These are phyloP conservation scores for Suillus placidus DNA, from an alignment of 768 basidiomycete species.

Conservation along the genomic window DNA sequence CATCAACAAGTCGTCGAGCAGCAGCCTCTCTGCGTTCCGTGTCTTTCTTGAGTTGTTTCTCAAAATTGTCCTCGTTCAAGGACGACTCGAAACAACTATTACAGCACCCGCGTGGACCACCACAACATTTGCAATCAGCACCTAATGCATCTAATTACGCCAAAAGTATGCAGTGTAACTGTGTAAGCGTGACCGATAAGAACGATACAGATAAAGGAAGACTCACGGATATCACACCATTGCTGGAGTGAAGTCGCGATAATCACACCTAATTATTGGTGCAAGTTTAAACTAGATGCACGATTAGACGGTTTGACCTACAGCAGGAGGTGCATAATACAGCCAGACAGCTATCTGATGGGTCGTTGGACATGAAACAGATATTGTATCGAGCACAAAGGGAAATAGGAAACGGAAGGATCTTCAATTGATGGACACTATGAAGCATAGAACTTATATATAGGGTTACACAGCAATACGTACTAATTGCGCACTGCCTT, in stretches of 20 bases:
- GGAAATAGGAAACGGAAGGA: not conserved
- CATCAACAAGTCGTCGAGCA: conserved; percentile 15
- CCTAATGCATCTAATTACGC: conserved; percentile 5
- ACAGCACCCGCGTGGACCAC: conserved; percentile 22
- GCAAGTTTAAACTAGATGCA: not conserved
- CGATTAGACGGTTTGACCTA: not conserved
- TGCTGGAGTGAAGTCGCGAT: not conserved
- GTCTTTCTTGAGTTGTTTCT: conserved; percentile 3
- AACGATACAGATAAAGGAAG: not conserved
- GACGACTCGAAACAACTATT: conserved; percentile 5
- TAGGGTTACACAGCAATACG: not conserved
- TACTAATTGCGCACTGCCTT: not conserved
- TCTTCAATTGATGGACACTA: not conserved
- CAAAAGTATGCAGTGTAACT: not conserved
- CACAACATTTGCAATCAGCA: not conserved
- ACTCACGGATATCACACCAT: conserved; percentile 3
- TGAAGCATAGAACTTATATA: not conserved
- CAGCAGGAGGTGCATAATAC: not conserved
- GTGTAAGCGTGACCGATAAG: too few relatives aligned
- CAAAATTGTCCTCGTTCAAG: conserved; percentile 12
- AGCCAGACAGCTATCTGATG: not conserved
- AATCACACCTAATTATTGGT: conserved; percentile 1
- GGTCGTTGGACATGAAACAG: not conserved
- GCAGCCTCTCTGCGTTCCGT: conserved; percentile 11
- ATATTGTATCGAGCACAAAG: not conserved